Percentiles rank a stretch among this genome's conserved stretches.
These are phyloP conservation scores for Thuidium tamariscinum DNA, from an alignment of 225 moss, liverwort and hornwort species.

Conservation along the genomic window DNA sequence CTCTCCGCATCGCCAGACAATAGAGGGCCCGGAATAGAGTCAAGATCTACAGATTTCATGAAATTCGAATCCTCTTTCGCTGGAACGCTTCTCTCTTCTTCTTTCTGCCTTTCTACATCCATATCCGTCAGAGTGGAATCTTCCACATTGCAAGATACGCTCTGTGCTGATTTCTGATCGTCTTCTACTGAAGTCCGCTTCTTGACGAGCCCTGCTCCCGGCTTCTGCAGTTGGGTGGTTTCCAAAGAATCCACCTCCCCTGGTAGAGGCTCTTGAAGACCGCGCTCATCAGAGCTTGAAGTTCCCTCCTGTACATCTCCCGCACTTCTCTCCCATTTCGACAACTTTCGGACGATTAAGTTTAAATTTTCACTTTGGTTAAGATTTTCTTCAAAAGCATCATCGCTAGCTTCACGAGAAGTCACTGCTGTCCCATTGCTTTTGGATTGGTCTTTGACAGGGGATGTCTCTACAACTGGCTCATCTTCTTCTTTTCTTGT, in stretches of 20 bases:
- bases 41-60: conserved; percentile 18
- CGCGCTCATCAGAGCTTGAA: neutral
- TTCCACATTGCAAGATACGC: neutral
- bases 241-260: conserved; percentile 30
- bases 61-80: conserved; percentile 1
- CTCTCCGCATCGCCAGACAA: conserved; percentile 31
- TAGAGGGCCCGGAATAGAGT: conserved; percentile 33
- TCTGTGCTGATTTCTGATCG: neutral
- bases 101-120: conserved; percentile 4
- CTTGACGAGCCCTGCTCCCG: conserved; percentile 11
- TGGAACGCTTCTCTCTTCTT: neutral
- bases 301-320: conserved; percentile 1
- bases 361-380: conserved; percentile 4
- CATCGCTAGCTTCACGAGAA: neutral
- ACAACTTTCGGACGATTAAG: neutral
- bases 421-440: neutral
- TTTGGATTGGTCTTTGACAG: neutral
- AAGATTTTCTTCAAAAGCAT: neutral
- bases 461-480: neutral
- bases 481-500: neutral
- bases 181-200: neutral
- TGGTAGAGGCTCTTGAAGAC: conserved; percentile 40
- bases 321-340: neutral
- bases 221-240: conserved; percentile 10
- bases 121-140: conserved; percentile 1